Percentiles rank a stretch among this genome's conserved stretches.
phyloP scores from a whole-genome alignment of 2,329 filamentous ascomycete genomes.

The Diaporthe australafricana region DNA sequence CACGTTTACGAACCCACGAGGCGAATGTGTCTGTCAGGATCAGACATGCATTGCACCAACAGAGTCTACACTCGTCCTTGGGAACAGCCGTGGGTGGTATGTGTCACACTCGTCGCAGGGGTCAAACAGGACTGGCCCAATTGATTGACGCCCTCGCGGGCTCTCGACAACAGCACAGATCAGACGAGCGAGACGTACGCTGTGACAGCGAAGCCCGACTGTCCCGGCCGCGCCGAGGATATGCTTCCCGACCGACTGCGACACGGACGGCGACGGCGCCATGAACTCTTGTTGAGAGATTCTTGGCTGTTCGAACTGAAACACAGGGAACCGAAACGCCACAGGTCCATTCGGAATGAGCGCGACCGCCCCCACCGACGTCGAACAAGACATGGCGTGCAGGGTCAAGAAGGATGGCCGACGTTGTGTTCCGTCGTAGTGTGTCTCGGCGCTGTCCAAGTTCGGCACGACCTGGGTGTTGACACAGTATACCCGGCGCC shows the following conservation, averaged over 20 bases:
- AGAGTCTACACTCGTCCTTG: not conserved
- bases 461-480: slow-evolving; percentile 63
- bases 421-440: slow-evolving; percentile 36
- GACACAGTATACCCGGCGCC: slow-evolving; percentile 64
- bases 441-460: slow-evolving; percentile 41
- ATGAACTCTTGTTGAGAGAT: too few relatives aligned
- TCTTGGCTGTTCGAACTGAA: slow-evolving; percentile 52
- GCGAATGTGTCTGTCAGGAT: too few relatives aligned
- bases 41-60: too few relatives aligned
- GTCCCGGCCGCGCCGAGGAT: slow-evolving; percentile 64
- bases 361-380: slow-evolving; percentile 8
- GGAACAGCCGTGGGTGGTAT: too few relatives aligned
- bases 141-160: too few relatives aligned
- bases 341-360: slow-evolving; percentile 58
- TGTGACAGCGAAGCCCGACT: slow-evolving; percentile 61
- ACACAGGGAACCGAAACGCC: slow-evolving; percentile 53
- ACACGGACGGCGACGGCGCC: slow-evolving; percentile 49
- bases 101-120: too few relatives aligned
- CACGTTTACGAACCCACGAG: slow-evolving; percentile 52
- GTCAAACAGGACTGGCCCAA: too few relatives aligned
- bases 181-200: slow-evolving; percentile 57
- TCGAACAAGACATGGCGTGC: not conserved
- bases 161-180: slow-evolving; percentile 60
- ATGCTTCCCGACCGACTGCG: slow-evolving; percentile 59
- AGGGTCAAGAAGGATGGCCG: not conserved